Percentiles rank a stretch among this genome's conserved stretches.
These are phyloP conservation scores for Dioszegia crocea DNA, from an alignment of 768 basidiomycete species.

Conservation along the genomic window DNA sequence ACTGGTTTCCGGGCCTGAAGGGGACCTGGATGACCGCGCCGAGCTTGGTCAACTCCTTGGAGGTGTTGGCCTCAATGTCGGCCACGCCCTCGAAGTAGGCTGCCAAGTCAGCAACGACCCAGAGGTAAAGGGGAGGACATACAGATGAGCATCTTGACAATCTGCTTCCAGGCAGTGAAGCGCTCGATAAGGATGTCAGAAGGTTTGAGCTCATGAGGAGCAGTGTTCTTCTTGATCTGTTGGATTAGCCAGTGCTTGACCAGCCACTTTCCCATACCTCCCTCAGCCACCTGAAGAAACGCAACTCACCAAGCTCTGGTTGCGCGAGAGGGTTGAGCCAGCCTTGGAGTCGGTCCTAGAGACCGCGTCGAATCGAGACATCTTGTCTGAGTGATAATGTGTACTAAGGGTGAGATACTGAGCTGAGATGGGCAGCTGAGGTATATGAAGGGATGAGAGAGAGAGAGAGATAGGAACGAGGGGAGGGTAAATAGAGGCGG, in stretches of 20 bases:
- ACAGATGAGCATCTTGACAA: conserved; percentile 85
- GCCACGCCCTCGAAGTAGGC: conserved; percentile 75
- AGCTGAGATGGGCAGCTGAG: not conserved
- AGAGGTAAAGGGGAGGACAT: conserved; percentile 6
- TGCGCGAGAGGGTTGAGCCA: conserved; percentile 70
- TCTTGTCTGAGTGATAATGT: conserved; percentile 9
- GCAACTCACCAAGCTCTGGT: conserved; percentile 63
- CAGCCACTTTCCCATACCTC: too few relatives aligned
- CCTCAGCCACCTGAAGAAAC: too few relatives aligned
- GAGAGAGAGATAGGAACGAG: not conserved
- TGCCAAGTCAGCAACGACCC: conserved; percentile 12
- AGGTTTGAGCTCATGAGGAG: conserved; percentile 81
- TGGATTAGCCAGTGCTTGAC: conserved; percentile 2
- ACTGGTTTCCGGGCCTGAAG: conserved; percentile 91
- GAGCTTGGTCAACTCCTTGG: conserved; percentile 85
- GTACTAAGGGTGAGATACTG: not conserved
- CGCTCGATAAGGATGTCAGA: conserved; percentile 94
- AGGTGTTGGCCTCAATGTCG: conserved; percentile 92
- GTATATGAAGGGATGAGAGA: not conserved
- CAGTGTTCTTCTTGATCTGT: conserved; percentile 84
- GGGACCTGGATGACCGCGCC: conserved; percentile 96
- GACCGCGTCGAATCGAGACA: conserved; percentile 49
- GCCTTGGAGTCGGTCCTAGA: conserved; percentile 67
- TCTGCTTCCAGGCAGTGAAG: conserved; percentile 73
- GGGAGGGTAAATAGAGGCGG: too few relatives aligned